Evolutionary conservation across 164 flowering plant species (phyloP).

Genomic region (Magnolia changhungtana): DNA sequence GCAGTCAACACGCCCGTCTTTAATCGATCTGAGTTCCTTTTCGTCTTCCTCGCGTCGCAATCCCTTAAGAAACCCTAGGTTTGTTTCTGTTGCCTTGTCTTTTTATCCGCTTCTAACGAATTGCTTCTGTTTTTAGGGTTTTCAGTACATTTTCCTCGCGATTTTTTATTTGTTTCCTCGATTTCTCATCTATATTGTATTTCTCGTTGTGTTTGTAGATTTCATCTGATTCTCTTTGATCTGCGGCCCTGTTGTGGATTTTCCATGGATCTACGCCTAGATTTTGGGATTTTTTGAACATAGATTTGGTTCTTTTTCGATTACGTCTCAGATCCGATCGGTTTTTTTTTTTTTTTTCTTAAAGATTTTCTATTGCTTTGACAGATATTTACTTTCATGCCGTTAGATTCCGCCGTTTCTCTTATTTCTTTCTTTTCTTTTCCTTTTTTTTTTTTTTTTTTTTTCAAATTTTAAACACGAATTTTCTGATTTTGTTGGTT

Average conservation of each 20-base stretch:
- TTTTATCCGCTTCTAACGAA: background rate
- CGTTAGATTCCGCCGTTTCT: background rate
- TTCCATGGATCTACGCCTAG: background rate
- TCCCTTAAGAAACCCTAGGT: constrained; percentile 11
- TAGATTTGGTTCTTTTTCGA: background rate
- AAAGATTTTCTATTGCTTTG: too few relatives aligned
- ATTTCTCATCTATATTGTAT: too few relatives aligned
- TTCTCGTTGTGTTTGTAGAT: background rate
- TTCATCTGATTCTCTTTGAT: background rate
- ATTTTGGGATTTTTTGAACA: background rate
- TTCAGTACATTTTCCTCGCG: background rate
- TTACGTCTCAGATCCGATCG: background rate
- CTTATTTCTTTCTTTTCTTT: background rate
- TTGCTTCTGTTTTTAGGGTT: constrained; percentile 6
- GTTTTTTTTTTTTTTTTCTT: too few relatives aligned
- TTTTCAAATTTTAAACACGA: background rate
- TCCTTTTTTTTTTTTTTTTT: background rate
- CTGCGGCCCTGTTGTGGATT: background rate
- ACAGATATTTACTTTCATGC: too few relatives aligned
- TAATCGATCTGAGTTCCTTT: background rate
- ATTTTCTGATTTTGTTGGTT: background rate
- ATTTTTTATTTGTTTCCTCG: background rate
- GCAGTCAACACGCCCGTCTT: background rate
- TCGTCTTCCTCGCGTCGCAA: background rate
- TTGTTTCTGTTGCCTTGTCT: background rate